These are phyloP conservation scores for Cadophora malorum DNA, from an alignment of 2,329 filamentous ascomycete species.

Conservation along the genomic window DNA sequence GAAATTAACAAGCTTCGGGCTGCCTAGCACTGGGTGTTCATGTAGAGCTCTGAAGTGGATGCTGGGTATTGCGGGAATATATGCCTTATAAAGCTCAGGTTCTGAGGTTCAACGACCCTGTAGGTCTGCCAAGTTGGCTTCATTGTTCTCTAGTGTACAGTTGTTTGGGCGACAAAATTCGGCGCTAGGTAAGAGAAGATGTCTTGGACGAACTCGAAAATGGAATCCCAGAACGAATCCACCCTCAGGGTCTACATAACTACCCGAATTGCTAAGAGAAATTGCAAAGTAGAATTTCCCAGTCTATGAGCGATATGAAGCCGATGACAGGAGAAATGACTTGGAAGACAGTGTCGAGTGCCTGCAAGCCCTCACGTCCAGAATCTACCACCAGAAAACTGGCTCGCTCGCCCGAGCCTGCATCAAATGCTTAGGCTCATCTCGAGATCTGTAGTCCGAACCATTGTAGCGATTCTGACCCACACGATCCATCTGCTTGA, in stretches of 20 bases:
- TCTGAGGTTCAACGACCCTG: neutral
- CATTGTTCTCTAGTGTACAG: neutral
- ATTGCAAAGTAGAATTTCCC: neutral
- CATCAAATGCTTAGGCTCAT: neutral
- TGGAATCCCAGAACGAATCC: neutral
- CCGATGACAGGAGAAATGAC: neutral
- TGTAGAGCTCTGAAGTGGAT: no score
- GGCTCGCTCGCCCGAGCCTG: neutral
- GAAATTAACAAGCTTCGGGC: no score
- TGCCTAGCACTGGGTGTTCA: no score
- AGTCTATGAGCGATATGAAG: neutral
- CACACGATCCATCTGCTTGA: conserved; percentile 38
- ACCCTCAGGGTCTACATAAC: neutral
- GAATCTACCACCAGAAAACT: conserved; percentile 13
- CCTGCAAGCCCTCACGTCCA: neutral
- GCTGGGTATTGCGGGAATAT: no score
- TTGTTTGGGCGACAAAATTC: neutral
- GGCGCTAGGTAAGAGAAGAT: neutral
- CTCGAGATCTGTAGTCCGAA: conserved; percentile 8
- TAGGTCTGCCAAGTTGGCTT: neutral
- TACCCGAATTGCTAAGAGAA: neutral
- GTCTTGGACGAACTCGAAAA: neutral
- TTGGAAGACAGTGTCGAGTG: neutral
- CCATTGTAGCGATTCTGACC: conserved; percentile 25
- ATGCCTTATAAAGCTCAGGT: neutral